Evolutionary conservation across 805 yeast species (phyloP).

Genomic region (Peterozyma xylosa): DNA sequence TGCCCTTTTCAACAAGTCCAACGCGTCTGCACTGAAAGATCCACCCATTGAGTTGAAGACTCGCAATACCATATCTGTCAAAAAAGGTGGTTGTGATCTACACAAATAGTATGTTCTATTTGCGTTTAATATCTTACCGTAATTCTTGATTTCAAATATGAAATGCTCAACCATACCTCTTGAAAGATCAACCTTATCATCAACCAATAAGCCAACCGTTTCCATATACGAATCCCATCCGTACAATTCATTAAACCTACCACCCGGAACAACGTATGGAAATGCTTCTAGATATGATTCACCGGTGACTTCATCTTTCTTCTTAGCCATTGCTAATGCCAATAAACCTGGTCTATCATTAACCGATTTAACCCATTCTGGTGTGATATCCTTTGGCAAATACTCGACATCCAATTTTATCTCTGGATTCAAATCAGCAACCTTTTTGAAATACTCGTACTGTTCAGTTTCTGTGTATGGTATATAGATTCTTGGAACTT

Average conservation of each 20-base stretch:
- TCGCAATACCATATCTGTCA: slow-evolving; percentile 83
- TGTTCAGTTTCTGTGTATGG: slow-evolving; percentile 68
- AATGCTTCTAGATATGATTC: slow-evolving; percentile 49
- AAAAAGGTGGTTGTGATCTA: slow-evolving; percentile 93
- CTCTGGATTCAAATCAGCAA: slow-evolving; percentile 48
- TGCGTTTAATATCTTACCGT: slow-evolving; percentile 91
- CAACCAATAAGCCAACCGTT: slow-evolving; percentile 70
- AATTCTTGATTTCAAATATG: slow-evolving; percentile 80
- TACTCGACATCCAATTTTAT: slow-evolving; percentile 64
- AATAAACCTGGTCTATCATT: slow-evolving; percentile 81
- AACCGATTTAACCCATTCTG: slow-evolving; percentile 68
- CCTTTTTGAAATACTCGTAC: slow-evolving; percentile 53
- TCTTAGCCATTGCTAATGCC: slow-evolving; percentile 62
- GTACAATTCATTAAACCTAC: slow-evolving; percentile 90
- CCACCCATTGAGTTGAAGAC: slow-evolving; percentile 55
- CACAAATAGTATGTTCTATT: slow-evolving; percentile 86
- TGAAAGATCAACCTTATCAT: slow-evolving; percentile 62
- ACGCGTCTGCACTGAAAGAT: slow-evolving; percentile 36
- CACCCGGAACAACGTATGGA: slow-evolving; percentile 96
- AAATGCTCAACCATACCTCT: slow-evolving; percentile 90
- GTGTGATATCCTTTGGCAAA: slow-evolving; percentile 68
- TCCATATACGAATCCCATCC: slow-evolving; percentile 99
- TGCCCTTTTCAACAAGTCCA: slow-evolving; percentile 59
- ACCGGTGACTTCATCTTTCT: slow-evolving; percentile 28
- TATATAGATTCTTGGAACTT: slow-evolving; percentile 69